A percentile compares a stretch with the other conserved stretches of the same genome.
Evolutionary conservation across 805 yeast species (phyloP).

Genomic region (Starmerella roubikii): DNA sequence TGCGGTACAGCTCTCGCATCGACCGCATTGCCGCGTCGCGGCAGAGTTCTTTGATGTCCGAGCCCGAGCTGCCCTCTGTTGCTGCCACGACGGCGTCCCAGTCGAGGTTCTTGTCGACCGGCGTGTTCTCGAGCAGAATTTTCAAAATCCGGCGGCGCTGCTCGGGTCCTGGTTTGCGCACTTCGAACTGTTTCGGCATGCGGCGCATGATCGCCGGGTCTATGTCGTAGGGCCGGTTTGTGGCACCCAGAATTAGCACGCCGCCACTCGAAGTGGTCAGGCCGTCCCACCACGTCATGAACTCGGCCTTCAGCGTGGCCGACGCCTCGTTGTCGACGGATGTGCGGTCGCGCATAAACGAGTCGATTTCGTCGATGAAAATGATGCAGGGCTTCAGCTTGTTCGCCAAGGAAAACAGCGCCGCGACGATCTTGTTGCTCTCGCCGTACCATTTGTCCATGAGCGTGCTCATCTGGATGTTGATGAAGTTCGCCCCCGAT

Average conservation of each 20-base stretch:
- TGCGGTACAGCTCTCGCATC: constrained; percentile 67
- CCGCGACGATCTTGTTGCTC: constrained; percentile 84
- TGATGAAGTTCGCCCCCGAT: constrained; percentile 80
- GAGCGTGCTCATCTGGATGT: constrained; percentile 81
- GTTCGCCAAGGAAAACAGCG: constrained; percentile 75
- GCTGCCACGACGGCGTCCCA: constrained; percentile 42
- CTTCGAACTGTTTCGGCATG: constrained; percentile 78
- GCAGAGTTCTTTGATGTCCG: constrained; percentile 81
- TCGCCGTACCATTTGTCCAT: constrained; percentile 99
- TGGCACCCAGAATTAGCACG: constrained; percentile 82
- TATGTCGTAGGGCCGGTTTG: constrained; percentile 82
- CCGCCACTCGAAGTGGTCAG: constrained; percentile 51
- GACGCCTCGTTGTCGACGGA: constrained; percentile 89
- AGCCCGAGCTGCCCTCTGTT: constrained; percentile 74
- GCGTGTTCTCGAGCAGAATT: constrained; percentile 55
- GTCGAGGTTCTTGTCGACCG: constrained; percentile 47
- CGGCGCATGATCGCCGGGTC: constrained; percentile 87
- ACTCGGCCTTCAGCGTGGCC: constrained; percentile 86
- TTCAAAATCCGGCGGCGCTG: constrained; percentile 60
- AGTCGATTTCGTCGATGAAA: constrained; percentile 92
- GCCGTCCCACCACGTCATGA: constrained; percentile 98
- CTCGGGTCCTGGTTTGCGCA: constrained; percentile 50
- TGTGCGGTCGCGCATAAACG: constrained; percentile 75
- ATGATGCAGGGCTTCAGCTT: constrained; percentile 90
- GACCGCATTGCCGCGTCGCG: constrained; percentile 87